These are phyloP conservation scores for Pilasporangium apinafurcum DNA, from an alignment of 352 stramenopile species.

Conservation along the genomic window DNA sequence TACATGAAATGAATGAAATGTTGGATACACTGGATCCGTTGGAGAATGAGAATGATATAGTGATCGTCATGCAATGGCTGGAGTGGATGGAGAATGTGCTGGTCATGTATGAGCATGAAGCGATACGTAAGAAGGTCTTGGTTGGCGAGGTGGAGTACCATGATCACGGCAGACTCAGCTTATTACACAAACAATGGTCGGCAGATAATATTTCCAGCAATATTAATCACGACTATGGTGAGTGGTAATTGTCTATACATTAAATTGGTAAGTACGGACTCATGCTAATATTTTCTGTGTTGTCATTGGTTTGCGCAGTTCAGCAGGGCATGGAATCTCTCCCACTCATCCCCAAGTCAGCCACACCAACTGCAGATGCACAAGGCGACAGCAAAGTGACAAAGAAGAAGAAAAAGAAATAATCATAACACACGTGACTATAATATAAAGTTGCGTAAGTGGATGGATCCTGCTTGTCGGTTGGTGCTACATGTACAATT, in stretches of 20 bases:
- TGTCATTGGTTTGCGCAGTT: slow-evolving; percentile 12
- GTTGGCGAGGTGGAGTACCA: slow-evolving; percentile 49
- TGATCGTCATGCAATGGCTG: slow-evolving; percentile 17
- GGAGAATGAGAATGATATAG: background rate
- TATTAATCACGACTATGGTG: slow-evolving; percentile 45
- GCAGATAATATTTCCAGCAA: slow-evolving; percentile 25
- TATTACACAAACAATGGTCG: slow-evolving; percentile 38
- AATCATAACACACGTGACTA: background rate
- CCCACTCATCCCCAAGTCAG: slow-evolving; percentile 11
- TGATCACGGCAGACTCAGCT: slow-evolving; percentile 24
- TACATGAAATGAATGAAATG: slow-evolving; percentile 23
- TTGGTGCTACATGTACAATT: too few species aligned
- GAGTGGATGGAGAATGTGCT: slow-evolving; percentile 78
- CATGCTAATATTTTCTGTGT: background rate
- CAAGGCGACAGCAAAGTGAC: slow-evolving; percentile 19
- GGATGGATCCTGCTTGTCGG: background rate
- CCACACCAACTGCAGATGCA: background rate
- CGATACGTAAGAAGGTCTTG: slow-evolving; percentile 45
- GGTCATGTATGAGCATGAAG: slow-evolving; percentile 60
- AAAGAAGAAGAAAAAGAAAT: slow-evolving; percentile 44
- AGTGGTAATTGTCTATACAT: background rate
- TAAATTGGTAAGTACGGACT: background rate
- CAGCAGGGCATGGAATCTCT: slow-evolving; percentile 30
- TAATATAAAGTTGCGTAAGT: background rate
- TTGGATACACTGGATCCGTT: slow-evolving; percentile 12